Evolutionary conservation across 2,329 filamentous ascomycete genomes (phyloP).

Genomic region (Pyricularia sp.): DNA sequence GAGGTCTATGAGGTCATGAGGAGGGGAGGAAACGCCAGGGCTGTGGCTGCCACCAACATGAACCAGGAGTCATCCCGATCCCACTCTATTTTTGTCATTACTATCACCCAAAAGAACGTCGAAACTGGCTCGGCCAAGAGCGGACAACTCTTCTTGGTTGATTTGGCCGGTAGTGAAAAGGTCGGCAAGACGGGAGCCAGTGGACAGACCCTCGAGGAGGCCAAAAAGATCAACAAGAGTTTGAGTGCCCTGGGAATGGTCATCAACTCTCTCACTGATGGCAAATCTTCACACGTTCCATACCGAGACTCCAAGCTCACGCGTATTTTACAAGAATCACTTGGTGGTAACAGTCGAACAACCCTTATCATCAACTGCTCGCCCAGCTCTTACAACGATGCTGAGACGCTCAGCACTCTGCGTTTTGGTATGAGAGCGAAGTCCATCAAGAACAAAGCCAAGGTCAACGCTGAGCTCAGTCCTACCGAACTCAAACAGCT

Average conservation of each 20-base stretch:
- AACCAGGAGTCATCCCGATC: constrained; percentile 97
- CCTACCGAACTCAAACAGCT: constrained; percentile 89
- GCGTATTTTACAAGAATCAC: constrained; percentile 89
- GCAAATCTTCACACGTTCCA: constrained; percentile 91
- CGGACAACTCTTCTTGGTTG: constrained; percentile 92
- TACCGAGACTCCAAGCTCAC: constrained; percentile 98
- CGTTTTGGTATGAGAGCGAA: constrained; percentile 95
- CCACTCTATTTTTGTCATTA: constrained; percentile 96
- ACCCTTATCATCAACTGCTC: constrained; percentile 98
- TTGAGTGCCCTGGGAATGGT: constrained; percentile 97
- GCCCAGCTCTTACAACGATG: constrained; percentile 97
- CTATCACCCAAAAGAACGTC: constrained; percentile 94
- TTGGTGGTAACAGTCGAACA: constrained; percentile 97
- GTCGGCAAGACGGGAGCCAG: constrained; percentile 97
- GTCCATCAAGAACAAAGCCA: constrained; percentile 99
- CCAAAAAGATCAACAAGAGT: constrained; percentile 99
- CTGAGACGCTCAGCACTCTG: constrained; percentile 84
- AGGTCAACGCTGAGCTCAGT: constrained; percentile 97
- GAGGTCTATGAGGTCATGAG: constrained; percentile 97
- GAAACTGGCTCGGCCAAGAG: constrained; percentile 95
- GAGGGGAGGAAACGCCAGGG: constrained; percentile 77
- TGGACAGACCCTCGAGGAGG: constrained; percentile 93
- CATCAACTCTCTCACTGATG: constrained; percentile 94
- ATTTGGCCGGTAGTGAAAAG: constrained; percentile 97
- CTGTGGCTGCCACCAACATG: constrained; percentile 97